These are phyloP conservation scores for Exsudoporus frostii DNA, from an alignment of 768 basidiomycete species.

Conservation along the genomic window DNA sequence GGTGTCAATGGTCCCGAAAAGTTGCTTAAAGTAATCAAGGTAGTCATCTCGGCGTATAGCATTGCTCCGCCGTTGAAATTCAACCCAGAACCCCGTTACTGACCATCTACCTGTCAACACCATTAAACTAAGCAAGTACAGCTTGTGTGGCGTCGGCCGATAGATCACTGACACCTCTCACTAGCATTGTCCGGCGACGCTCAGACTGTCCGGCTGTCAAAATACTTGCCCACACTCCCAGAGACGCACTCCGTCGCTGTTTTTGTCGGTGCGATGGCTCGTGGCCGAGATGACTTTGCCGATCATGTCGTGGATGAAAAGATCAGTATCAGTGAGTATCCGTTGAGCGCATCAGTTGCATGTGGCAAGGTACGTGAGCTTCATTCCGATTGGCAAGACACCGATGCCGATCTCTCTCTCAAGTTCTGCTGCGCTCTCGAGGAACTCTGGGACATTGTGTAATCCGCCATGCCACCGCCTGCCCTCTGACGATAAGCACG, in stretches of 20 bases:
- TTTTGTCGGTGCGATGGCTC: constrained; percentile 98
- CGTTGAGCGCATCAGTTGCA: constrained; percentile 88
- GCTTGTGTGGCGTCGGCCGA: background rate
- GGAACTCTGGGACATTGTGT: constrained; percentile 93
- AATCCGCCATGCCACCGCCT: constrained; percentile 16
- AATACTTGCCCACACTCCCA: constrained; percentile 82
- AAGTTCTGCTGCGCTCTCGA: constrained; percentile 91
- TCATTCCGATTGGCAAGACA: background rate
- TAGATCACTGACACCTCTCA: constrained; percentile 4
- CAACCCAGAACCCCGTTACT: constrained; percentile 78
- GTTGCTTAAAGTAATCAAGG: constrained; percentile 94
- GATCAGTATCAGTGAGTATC: constrained; percentile 93
- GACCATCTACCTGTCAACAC: constrained; percentile 96
- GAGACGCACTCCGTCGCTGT: constrained; percentile 88
- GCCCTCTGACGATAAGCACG: background rate
- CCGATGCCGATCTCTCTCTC: background rate
- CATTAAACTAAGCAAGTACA: constrained; percentile 83
- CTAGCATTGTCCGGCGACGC: constrained; percentile 91
- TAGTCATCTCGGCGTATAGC: constrained; percentile 29
- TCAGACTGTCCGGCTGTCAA: constrained; percentile 72
- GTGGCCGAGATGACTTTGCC: constrained; percentile 95
- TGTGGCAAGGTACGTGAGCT: constrained; percentile 82
- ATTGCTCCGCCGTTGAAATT: constrained; percentile 1
- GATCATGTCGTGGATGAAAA: constrained; percentile 94
- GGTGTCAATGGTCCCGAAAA: constrained; percentile 98